A percentile compares a stretch with the other conserved stretches of the same genome.
These are phyloP conservation scores for Alternaria hordeiaustralica DNA, from an alignment of 2,329 filamentous ascomycete genomes.

Conservation along the genomic window DNA sequence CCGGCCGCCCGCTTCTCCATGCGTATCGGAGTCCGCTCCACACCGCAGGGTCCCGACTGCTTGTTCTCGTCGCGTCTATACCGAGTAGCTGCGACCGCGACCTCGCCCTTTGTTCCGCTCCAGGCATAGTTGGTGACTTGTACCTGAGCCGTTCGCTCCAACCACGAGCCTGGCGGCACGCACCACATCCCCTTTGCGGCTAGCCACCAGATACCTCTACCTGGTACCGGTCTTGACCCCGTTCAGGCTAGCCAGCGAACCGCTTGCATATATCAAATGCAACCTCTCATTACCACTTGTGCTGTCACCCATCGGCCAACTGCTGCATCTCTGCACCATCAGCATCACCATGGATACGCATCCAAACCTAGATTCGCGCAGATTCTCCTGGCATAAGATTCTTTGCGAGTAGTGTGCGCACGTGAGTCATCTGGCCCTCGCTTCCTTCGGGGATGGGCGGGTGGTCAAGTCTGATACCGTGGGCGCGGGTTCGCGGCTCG, in stretches of 20 bases:
- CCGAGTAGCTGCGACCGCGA: not conserved
- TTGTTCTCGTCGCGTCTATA: conserved; percentile 2
- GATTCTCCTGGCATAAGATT: not conserved
- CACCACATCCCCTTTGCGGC: conserved; percentile 10
- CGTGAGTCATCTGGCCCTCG: conserved; percentile 8
- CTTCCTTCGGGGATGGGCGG: conserved; percentile 19
- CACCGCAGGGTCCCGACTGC: conserved; percentile 5
- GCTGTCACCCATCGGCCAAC: not conserved
- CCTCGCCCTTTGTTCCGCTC: not conserved
- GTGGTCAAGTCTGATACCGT: conserved; percentile 20
- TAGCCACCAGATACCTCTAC: not conserved
- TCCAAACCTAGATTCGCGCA: not conserved
- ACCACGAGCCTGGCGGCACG: conserved; percentile 7
- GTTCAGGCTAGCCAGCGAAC: conserved; percentile 12
- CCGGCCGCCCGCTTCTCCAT: not conserved
- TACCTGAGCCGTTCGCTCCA: conserved; percentile 10
- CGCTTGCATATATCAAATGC: conserved; percentile 6
- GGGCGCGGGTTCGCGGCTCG: conserved; percentile 26
- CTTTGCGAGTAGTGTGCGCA: not conserved
- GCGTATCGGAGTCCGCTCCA: not conserved
- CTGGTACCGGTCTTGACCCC: conserved; percentile 11
- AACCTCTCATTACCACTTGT: not conserved
- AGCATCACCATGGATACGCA: not conserved
- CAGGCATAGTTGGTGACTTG: not conserved
- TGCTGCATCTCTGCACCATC: not conserved